Percentiles rank a stretch among this genome's conserved stretches.
Evolutionary conservation across 2,329 filamentous ascomycete species (phyloP).

Genomic region (Verticillium nubilum): DNA sequence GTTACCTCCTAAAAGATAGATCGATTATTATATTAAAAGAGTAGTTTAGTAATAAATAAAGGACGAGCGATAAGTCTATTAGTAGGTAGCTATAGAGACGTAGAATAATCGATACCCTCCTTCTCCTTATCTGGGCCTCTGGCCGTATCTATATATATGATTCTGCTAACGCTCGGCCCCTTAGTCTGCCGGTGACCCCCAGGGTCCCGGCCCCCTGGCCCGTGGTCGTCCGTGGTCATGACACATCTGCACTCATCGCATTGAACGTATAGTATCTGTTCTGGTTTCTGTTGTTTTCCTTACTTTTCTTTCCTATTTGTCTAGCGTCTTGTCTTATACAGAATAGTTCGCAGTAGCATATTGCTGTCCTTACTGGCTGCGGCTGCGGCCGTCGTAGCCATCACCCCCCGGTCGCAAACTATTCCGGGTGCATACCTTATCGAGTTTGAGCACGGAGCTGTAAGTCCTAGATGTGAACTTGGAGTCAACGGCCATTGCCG

Average conservation of each 20-base stretch:
- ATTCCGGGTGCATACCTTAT: constrained; percentile 47
- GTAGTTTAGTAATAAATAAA: no score
- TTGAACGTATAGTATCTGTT: neutral
- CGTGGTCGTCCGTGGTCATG: neutral
- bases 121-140: no score
- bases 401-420: constrained; percentile 18
- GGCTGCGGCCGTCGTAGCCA: constrained; percentile 22
- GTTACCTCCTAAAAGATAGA: no score
- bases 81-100: no score
- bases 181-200: no score
- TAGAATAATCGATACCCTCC: no score
- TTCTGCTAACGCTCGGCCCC: no score
- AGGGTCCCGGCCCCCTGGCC: no score
- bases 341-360: constrained; percentile 29
- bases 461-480: constrained; percentile 20
- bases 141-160: no score
- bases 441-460: constrained; percentile 45
- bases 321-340: constrained; percentile 6
- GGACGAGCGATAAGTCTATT: no score
- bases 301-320: neutral
- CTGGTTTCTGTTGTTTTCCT: neutral
- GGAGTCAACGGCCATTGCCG: no score
- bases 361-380: constrained; percentile 29
- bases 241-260: neutral
- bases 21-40: no score